A percentile compares a stretch with the other conserved stretches of the same genome.
phyloP scores from a whole-genome alignment of 2,329 filamentous ascomycete species.

The Botryotinia calthae region DNA sequence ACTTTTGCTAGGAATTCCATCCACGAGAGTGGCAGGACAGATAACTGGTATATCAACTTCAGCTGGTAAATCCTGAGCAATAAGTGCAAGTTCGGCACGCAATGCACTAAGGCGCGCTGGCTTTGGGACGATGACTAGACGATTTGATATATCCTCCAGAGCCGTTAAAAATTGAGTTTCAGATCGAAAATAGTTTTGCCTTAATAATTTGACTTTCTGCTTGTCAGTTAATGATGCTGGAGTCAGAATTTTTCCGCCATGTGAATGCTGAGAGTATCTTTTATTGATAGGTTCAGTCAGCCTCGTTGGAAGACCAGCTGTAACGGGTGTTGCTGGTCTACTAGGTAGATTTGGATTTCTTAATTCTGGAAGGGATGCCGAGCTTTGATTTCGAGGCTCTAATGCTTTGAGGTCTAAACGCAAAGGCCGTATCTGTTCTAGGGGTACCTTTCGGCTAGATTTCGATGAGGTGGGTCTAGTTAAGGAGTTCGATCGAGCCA shows the following conservation, averaged over 20 bases:
- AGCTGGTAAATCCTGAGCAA: constrained; percentile 76
- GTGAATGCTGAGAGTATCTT: constrained; percentile 55
- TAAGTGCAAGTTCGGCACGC: constrained; percentile 75
- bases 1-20: constrained; percentile 72
- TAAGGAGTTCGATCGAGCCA: constrained; percentile 30
- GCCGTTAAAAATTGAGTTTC: constrained; percentile 79
- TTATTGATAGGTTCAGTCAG: constrained; percentile 47
- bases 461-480: constrained; percentile 31
- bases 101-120: constrained; percentile 76
- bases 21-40: constrained; percentile 69
- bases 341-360: constrained; percentile 51
- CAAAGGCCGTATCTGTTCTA: constrained; percentile 33
- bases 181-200: constrained; percentile 80
- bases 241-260: constrained; percentile 52
- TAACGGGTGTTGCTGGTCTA: constrained; percentile 57
- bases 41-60: constrained; percentile 83
- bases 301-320: constrained; percentile 49
- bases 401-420: constrained; percentile 38
- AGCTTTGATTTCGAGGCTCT: constrained; percentile 61
- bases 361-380: constrained; percentile 63
- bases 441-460: constrained; percentile 29
- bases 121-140: constrained; percentile 79
- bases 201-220: constrained; percentile 69
- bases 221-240: constrained; percentile 60
- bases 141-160: constrained; percentile 79